Evolutionary conservation across 2,329 filamentous ascomycete genomes (phyloP), one percentile per base, ranked within the genome.

Genomic region (Calonectria fujianensis): DNA sequence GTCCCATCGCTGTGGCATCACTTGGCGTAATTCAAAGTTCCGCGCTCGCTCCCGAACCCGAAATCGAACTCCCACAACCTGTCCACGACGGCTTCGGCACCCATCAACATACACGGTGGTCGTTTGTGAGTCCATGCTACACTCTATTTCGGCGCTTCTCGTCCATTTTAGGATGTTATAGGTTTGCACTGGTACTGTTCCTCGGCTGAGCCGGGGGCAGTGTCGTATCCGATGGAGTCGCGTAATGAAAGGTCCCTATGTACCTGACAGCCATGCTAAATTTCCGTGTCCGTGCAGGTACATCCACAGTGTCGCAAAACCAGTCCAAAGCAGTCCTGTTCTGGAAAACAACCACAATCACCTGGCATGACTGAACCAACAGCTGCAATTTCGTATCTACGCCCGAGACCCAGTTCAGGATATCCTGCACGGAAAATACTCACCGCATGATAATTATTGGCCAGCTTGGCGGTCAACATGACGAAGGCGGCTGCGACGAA

Each of bases 1-100:
- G 68, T 67, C 59, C 51, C 68, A 45, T 64, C 72, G 27, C 63
- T 54, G 68, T 74, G 61, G 61, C 39, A 69, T 59, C 57, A 73
- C 48, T 31, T 64, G 27, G 71, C 31, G 48, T 29, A 45, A 61
- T 61, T 65, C 52, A 61, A 32, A 45, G 24, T 45, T 50, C 27
- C 51, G 39, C 63, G 39, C 37, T 41, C 70, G 41, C 41, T 48
- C 41, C 41, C 41, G 41, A 48, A 48, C 50, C 32, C 54, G 57
- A 39, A 63, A 63, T 37, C 18, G 18, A 39, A 4, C 39, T 65
- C 52, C 63, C 52, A 61, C 63, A 39, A 68, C 37, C 32, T 63
- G 32, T 39, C 37, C 14, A 51, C 37, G 50, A 29, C n/a, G 20
- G 14, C n/a, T 71, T 59, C 31, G 8, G 29, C 7, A 6, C 29